Percentiles rank a stretch among this genome's conserved stretches.
Evolutionary conservation across 2,329 filamentous ascomycete genomes (phyloP).

Genomic region (Monosporascus sp.): DNA sequence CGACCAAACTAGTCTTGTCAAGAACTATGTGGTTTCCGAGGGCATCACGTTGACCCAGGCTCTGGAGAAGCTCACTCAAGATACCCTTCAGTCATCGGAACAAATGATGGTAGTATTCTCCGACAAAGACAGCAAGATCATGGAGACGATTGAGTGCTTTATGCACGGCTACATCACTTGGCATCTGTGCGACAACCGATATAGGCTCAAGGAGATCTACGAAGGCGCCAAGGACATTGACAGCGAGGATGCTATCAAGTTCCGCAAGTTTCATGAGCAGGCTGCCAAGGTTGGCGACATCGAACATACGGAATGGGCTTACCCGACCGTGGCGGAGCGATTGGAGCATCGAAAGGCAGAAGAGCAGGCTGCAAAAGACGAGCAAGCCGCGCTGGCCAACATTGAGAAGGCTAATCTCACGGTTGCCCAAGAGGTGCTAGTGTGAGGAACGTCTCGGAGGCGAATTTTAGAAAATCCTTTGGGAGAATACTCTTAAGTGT

Average conservation of each 20-base stretch:
- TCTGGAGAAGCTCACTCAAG: slow-evolving; percentile 11
- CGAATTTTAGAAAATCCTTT: too few relatives aligned
- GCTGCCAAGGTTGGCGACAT: neutral
- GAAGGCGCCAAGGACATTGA: neutral
- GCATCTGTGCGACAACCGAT: slow-evolving; percentile 14
- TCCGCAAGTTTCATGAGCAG: slow-evolving; percentile 2
- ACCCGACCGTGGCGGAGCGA: too few relatives aligned
- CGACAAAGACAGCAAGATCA: slow-evolving; percentile 9
- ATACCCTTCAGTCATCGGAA: slow-evolving; percentile 9
- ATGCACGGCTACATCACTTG: slow-evolving; percentile 16
- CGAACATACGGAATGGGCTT: too few relatives aligned
- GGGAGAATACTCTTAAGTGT: too few relatives aligned
- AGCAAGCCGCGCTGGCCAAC: too few relatives aligned
- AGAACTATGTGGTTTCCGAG: slow-evolving; percentile 10
- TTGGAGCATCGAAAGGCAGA: too few relatives aligned
- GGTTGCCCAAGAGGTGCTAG: too few relatives aligned
- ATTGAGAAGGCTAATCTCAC: too few relatives aligned
- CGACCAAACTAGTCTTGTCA: slow-evolving; percentile 14
- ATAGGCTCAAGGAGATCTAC: slow-evolving; percentile 12
- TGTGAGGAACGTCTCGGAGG: too few relatives aligned
- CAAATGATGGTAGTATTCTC: slow-evolving; percentile 14
- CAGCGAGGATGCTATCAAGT: neutral
- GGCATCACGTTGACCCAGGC: slow-evolving; percentile 8
- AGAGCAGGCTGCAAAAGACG: too few relatives aligned
- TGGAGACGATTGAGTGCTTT: slow-evolving; percentile 4